Evolutionary conservation across 345 rosid genomes (phyloP), one percentile per base, ranked within the genome.

Genomic region (Bruguiera gymnorhiza): DNA sequence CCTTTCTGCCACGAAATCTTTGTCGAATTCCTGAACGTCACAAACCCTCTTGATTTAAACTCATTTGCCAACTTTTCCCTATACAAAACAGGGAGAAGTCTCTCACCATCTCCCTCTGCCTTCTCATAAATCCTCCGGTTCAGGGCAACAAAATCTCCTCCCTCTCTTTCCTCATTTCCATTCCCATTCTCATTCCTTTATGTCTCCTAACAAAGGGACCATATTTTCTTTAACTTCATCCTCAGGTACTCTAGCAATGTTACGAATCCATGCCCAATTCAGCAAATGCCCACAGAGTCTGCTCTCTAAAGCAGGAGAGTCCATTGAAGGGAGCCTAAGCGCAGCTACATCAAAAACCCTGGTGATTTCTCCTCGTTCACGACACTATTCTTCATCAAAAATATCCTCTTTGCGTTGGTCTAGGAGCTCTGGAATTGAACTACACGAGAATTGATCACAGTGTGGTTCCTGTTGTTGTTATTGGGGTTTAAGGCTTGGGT

Each of bases 251-350:
- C 92, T 84, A 43, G 96, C 96, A 46, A 89, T 81, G 79, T 92
- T 89, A 57, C 80, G 81, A 57, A 89, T 72, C 46, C 92, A 77
- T 15, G 97, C 92, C 93, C 97, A 92, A 68, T 92, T 92, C 53
- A 92, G 84, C 30, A 92, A 88, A 80, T 92, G 96, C 23, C 97
- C 92, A 13, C 96, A 89, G 75, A 89, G 81, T 63, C 90, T 90
- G 68, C 79, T 84, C 86, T 89, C 96, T 5, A 89, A 82, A 62
- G 79, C 69, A 68, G 82, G 83, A 71, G 90, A 89, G 58, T 82
- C 86, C 66, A 71, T 85, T 3, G 92, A 79, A 1, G 94, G 88
- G 46, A 89, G 94, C 0, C 97, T 83, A 55, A 89, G 78, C 8
- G 93, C 94, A 19, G 88, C 78, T 18, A 92, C 39, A 7, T 85